Conservation (phyloP, 2,329 filamentous ascomycete species). For the Trichophyton mentagrophytes region DNA sequence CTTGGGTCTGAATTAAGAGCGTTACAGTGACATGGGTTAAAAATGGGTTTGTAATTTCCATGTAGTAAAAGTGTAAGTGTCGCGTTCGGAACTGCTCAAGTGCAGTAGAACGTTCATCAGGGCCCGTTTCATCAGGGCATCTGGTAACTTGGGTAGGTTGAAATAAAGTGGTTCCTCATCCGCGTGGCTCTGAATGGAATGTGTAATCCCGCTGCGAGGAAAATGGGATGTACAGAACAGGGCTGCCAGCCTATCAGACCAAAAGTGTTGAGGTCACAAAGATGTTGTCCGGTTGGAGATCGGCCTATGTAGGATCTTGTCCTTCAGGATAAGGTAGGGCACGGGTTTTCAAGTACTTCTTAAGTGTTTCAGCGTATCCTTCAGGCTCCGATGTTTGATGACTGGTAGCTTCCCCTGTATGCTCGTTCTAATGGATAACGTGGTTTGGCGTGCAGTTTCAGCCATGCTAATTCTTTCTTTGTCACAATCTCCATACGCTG, state of each 20-base stretch:
- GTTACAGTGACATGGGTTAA: background rate
- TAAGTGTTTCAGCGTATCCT: background rate
- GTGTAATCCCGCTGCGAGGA: background rate
- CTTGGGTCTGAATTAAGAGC: background rate
- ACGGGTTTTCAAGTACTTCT: background rate
- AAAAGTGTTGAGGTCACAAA: background rate
- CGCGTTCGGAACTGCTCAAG: background rate
- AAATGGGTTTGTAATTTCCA: background rate
- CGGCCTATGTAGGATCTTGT: background rate
- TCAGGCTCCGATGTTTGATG: background rate
- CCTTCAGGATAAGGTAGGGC: background rate
- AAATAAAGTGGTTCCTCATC: background rate
- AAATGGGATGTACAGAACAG: background rate
- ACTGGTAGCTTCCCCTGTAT: background rate
- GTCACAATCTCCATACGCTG: background rate
- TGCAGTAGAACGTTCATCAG: background rate
- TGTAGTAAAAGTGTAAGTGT: background rate
- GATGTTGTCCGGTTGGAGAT: background rate
- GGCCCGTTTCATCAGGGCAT: background rate
- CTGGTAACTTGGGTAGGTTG: background rate
- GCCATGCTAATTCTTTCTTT: background rate
- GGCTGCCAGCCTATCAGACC: background rate
- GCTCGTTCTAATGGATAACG: background rate
- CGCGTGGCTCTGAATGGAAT: background rate
- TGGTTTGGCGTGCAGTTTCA: background rate